Percentiles rank a stretch among this genome's conserved stretches.
These are phyloP conservation scores for Zygosaccharomyces sapae DNA, from an alignment of 1,139 yeast species.

Conservation along the genomic window DNA sequence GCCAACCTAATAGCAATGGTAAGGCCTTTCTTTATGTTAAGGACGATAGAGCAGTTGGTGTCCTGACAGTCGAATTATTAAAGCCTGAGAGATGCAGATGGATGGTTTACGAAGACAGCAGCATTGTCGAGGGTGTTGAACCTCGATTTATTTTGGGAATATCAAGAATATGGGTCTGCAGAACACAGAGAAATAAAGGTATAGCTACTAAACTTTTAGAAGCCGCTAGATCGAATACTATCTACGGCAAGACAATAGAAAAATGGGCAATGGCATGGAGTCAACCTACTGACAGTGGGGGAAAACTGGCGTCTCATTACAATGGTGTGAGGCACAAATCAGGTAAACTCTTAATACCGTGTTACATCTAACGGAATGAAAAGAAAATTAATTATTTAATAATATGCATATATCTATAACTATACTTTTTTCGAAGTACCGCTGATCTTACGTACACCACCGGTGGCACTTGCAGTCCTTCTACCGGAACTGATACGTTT, in stretches of 20 bases:
- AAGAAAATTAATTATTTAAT: not conserved
- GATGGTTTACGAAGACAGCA: constrained; percentile 32
- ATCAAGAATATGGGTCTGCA: constrained; percentile 37
- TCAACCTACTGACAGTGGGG: constrained; percentile 37
- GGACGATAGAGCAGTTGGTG: constrained; percentile 31
- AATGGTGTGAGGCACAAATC: constrained; percentile 33
- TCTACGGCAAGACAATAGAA: constrained; percentile 20
- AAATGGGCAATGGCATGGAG: constrained; percentile 35
- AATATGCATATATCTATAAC: constrained; percentile 5
- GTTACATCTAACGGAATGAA: constrained; percentile 25
- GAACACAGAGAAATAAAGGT: constrained; percentile 26
- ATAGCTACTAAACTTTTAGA: constrained; percentile 32
- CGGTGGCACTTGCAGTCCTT: constrained; percentile 34
- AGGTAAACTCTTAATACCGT: constrained; percentile 33
- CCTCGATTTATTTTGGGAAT: constrained; percentile 32
- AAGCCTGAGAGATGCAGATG: constrained; percentile 27
- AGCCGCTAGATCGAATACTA: constrained; percentile 28
- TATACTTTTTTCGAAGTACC: constrained; percentile 30
- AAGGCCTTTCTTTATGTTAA: constrained; percentile 33
- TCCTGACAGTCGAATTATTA: constrained; percentile 29
- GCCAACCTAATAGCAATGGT: constrained; percentile 19
- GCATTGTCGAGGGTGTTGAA: constrained; percentile 26
- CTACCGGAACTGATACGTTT: constrained; percentile 32
- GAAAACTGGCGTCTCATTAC: constrained; percentile 32
- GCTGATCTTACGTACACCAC: constrained; percentile 34